phyloP scores from a whole-genome alignment of 2,329 filamentous ascomycete genomes.

The Aureobasidium leucospermi region DNA sequence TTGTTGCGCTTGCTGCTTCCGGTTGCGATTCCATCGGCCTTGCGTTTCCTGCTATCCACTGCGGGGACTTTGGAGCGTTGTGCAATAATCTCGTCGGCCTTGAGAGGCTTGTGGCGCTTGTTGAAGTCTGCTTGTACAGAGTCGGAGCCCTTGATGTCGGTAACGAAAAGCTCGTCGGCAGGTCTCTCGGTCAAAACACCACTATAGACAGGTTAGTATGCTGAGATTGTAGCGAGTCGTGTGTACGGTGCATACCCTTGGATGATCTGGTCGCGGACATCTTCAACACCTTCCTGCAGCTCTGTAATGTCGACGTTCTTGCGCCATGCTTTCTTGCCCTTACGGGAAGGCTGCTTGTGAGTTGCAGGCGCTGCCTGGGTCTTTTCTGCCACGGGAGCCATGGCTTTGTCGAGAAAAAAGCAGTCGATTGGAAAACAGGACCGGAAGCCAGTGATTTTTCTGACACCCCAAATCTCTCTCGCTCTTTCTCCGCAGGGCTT shows the following conservation, averaged over 20 bases:
- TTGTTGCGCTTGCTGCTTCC: conserved; percentile 64
- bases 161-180: conserved; percentile 74
- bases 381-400: neutral
- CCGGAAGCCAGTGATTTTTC: neutral
- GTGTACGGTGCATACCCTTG: conserved; percentile 55
- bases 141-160: conserved; percentile 68
- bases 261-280: conserved; percentile 83
- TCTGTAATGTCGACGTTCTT: conserved; percentile 95
- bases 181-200: conserved; percentile 78
- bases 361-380: conserved; percentile 58
- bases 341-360: conserved; percentile 81
- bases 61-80: conserved; percentile 75
- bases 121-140: conserved; percentile 57
- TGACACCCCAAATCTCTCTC: neutral
- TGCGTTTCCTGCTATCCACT: conserved; percentile 70
- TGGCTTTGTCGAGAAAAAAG: neutral
- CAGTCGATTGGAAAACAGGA: neutral
- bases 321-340: conserved; percentile 97
- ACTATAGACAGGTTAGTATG: conserved; percentile 39
- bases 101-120: conserved; percentile 69
- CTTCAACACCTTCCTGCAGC: conserved; percentile 72
- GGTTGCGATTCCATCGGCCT: conserved; percentile 60
- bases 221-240: neutral
- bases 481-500: conserved; percentile 2
- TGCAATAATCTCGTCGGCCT: conserved; percentile 85